phyloP scores from a whole-genome alignment of 2,329 filamentous ascomycete species.

The Gnomoniopsis smithogilvyi region DNA sequence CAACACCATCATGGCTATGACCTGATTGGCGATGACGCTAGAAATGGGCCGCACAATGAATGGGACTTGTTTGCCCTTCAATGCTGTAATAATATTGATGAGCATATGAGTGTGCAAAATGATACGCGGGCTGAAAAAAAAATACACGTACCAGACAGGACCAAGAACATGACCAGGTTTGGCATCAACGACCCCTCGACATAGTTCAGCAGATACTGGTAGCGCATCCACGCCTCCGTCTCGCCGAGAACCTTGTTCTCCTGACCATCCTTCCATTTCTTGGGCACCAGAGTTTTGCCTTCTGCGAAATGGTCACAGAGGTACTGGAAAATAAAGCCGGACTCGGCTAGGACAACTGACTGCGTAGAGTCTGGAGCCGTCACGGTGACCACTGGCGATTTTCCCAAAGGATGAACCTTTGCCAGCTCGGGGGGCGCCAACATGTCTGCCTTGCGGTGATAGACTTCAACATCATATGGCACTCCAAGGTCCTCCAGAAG shows the following conservation, averaged over 20 bases:
- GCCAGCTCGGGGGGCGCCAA: conserved; percentile 76
- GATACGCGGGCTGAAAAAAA: not conserved
- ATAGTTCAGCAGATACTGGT: conserved; percentile 75
- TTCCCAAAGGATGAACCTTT: conserved; percentile 79
- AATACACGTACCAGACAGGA: conserved; percentile 47
- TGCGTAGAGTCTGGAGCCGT: conserved; percentile 35
- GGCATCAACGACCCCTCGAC: conserved; percentile 81
- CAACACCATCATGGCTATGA: conserved; percentile 39
- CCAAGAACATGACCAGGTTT: conserved; percentile 59
- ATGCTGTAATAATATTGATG: conserved; percentile 24
- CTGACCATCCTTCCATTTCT: conserved; percentile 54
- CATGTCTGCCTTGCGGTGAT: conserved; percentile 58
- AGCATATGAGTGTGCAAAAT: not conserved
- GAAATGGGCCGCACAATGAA: conserved; percentile 54
- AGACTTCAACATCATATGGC: conserved; percentile 75
- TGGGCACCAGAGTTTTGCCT: conserved; percentile 46
- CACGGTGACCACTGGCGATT: conserved; percentile 76
- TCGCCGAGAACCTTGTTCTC: conserved; percentile 57
- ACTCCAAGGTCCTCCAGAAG: conserved; percentile 79
- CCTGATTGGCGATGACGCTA: conserved; percentile 38
- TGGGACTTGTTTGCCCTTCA: conserved; percentile 45
- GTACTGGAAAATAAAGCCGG: conserved; percentile 78
- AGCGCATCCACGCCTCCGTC: conserved; percentile 58
- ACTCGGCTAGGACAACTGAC: conserved; percentile 72
- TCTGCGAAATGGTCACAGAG: conserved; percentile 62